These are phyloP conservation scores for Camellia lanceoleosa DNA, from an alignment of 148 eudicot species.

Conservation along the genomic window DNA sequence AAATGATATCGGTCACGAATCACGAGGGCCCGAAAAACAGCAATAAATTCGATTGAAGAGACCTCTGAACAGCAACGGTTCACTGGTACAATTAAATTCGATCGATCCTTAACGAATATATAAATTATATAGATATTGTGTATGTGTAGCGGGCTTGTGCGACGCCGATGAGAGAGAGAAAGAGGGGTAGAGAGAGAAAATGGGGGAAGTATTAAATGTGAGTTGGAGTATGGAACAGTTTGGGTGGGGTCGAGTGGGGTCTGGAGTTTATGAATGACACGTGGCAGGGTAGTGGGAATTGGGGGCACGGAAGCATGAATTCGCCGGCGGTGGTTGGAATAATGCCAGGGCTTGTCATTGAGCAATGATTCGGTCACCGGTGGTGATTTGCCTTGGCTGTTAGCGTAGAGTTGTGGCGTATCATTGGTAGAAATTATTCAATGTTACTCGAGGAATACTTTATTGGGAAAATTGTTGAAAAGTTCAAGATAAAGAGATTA, in stretches of 20 bases:
- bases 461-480: no score
- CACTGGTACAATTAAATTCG: background rate
- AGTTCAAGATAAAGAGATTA: no score
- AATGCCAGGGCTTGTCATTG: background rate
- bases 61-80: constrained; percentile 10
- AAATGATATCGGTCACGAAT: constrained; percentile 3
- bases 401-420: background rate
- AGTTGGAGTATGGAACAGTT: background rate
- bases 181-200: background rate
- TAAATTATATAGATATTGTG: background rate
- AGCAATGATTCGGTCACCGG: constrained; percentile 14
- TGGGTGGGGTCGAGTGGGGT: background rate
- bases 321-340: constrained; percentile 17
- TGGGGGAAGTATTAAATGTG: background rate
- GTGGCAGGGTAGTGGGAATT: background rate
- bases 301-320: background rate
- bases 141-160: background rate
- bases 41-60: constrained; percentile 11
- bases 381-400: background rate
- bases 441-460: no score
- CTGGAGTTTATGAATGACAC: background rate
- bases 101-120: background rate
- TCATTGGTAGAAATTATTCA: background rate
- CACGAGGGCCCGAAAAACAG: constrained; percentile 24
- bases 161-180: constrained; percentile 2